Evolutionary conservation across 1,284 basidiomycete genomes (phyloP).

Genomic region (Xerocomus minutiporus): DNA sequence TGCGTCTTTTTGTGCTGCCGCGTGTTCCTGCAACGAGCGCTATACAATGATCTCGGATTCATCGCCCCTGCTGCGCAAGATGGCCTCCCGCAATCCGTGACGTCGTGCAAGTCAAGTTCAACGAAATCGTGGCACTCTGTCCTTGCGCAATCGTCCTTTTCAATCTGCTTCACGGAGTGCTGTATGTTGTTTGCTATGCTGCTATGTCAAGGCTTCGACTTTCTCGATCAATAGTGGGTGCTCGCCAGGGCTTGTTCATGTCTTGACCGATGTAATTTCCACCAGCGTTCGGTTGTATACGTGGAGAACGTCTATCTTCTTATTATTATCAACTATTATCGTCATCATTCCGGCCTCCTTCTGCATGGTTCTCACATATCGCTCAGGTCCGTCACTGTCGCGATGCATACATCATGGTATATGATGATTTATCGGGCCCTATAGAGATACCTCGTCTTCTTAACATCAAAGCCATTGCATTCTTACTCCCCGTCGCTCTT

Average conservation of each 20-base stretch:
- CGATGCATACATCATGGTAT: not conserved
- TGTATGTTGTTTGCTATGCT: constrained; percentile 63
- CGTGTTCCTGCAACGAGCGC: constrained; percentile 47
- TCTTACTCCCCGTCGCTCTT: constrained; percentile 44
- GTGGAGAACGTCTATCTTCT: constrained; percentile 58
- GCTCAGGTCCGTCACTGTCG: constrained; percentile 24
- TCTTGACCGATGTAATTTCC: not conserved
- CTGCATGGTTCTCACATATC: constrained; percentile 53
- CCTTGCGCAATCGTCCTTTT: constrained; percentile 54
- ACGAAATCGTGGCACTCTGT: constrained; percentile 44
- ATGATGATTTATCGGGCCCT: constrained; percentile 2
- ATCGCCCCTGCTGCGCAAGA: constrained; percentile 35
- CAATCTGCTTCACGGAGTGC: constrained; percentile 64
- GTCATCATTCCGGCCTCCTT: constrained; percentile 58
- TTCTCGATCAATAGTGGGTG: constrained; percentile 51
- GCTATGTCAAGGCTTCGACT: constrained; percentile 56
- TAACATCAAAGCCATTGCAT: constrained; percentile 19
- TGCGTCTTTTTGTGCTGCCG: constrained; percentile 51
- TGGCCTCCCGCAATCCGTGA: constrained; percentile 41
- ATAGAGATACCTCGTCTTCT: constrained; percentile 27
- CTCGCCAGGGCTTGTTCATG: not conserved
- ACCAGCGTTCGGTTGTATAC: constrained; percentile 52
- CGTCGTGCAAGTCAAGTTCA: constrained; percentile 28
- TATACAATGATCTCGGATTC: constrained; percentile 55
- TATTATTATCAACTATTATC: constrained; percentile 54